These are phyloP conservation scores for Seiridium cupressi DNA, from an alignment of 2,329 filamentous ascomycete genomes.

Conservation along the genomic window DNA sequence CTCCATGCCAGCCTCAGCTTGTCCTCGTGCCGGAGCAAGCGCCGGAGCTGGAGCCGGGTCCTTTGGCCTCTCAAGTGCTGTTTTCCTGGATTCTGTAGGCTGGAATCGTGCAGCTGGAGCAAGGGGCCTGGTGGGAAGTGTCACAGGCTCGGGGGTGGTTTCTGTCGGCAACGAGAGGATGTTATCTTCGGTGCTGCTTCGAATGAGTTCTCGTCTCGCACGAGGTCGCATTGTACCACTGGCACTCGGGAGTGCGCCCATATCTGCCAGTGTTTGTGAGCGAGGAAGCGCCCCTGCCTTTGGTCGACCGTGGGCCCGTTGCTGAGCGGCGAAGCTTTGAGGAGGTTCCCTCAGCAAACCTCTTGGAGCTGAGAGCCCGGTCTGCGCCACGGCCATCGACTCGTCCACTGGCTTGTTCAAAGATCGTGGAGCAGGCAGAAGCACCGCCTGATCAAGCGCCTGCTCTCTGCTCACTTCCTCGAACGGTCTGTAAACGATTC, in stretches of 20 bases:
- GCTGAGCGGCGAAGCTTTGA: constrained; percentile 67
- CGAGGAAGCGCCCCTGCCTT: constrained; percentile 22
- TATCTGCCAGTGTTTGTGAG: constrained; percentile 29
- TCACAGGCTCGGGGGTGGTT: constrained; percentile 11
- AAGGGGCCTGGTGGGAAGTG: constrained; percentile 14
- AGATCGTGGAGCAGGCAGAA: constrained; percentile 30
- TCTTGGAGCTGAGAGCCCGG: constrained; percentile 31
- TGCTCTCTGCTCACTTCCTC: constrained; percentile 60
- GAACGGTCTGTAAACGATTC: constrained; percentile 63
- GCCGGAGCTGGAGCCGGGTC: constrained; percentile 8
- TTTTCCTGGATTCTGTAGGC: background rate
- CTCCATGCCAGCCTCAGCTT: background rate
- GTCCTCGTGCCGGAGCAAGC: background rate
- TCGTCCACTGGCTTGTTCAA: constrained; percentile 32
- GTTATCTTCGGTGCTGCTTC: constrained; percentile 22
- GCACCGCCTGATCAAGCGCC: constrained; percentile 30
- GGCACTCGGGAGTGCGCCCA: constrained; percentile 24
- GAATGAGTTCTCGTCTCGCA: constrained; percentile 22
- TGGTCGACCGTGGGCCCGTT: constrained; percentile 56
- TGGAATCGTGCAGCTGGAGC: constrained; percentile 10
- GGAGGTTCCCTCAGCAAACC: constrained; percentile 52
- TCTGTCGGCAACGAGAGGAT: constrained; percentile 16
- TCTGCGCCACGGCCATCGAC: constrained; percentile 13
- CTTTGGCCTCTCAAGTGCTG: constrained; percentile 9
- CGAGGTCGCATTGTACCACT: constrained; percentile 27